These are phyloP conservation scores for Peziza echinospora DNA, from an alignment of 495 filamentous ascomycete genomes.

Conservation along the genomic window DNA sequence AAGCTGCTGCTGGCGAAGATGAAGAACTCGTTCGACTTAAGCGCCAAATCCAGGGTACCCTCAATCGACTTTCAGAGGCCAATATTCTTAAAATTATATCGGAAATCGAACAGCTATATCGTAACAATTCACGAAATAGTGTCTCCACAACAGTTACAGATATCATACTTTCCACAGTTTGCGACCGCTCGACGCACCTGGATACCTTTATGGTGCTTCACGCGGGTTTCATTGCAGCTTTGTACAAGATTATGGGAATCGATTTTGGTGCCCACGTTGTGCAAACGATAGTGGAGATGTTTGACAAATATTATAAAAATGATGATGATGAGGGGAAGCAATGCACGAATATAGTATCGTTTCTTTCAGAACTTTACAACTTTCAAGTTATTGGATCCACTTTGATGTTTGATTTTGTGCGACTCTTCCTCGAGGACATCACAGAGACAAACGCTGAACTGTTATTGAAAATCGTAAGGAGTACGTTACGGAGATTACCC, in stretches of 20 bases:
- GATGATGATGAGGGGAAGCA: conserved; percentile 39
- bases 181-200: conserved; percentile 49
- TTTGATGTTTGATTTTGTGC: conserved; percentile 76
- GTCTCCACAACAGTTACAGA: conserved; percentile 60
- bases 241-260: conserved; percentile 67
- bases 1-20: conserved; percentile 34
- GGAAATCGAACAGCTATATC: conserved; percentile 66
- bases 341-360: conserved; percentile 53
- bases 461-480: conserved; percentile 61
- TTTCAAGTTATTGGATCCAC: conserved; percentile 69
- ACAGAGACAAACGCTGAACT: conserved; percentile 85
- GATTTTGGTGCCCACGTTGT: conserved; percentile 75
- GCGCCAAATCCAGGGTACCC: conserved; percentile 62
- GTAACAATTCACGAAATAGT: conserved; percentile 54
- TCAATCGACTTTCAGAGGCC: conserved; percentile 83
- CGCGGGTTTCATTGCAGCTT: conserved; percentile 69
- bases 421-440: conserved; percentile 47
- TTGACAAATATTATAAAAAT: conserved; percentile 33
- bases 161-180: conserved; percentile 50
- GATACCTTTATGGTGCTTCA: conserved; percentile 82
- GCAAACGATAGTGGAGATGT: conserved; percentile 50
- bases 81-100: conserved; percentile 60
- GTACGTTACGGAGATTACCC: conserved; percentile 20
- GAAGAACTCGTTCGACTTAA: conserved; percentile 49
- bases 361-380: conserved; percentile 74